Conservation (phyloP, 495 filamentous ascomycete genomes). For the Penicillium maclennaniae region DNA sequence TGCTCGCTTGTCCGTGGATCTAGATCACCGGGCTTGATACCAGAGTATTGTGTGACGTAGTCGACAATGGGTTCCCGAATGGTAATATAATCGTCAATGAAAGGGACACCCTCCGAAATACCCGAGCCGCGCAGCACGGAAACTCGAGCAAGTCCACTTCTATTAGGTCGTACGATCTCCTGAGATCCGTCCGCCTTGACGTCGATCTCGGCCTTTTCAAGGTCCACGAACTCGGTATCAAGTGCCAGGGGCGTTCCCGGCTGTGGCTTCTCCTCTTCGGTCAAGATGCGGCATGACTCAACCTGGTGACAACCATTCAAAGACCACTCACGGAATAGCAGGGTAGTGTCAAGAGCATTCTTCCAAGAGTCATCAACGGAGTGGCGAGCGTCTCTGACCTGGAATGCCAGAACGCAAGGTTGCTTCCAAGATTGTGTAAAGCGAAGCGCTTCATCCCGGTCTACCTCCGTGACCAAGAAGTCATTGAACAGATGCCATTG, state of each 20-base stretch:
- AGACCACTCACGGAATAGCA: constrained; percentile 73
- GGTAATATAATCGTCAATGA: constrained; percentile 96
- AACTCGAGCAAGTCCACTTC: constrained; percentile 80
- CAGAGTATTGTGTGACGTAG: constrained; percentile 89
- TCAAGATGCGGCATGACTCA: constrained; percentile 54
- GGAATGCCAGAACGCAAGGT: constrained; percentile 81
- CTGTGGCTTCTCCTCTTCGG: constrained; percentile 61
- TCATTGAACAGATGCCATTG: constrained; percentile 97
- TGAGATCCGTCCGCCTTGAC: constrained; percentile 86
- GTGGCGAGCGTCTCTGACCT: constrained; percentile 71
- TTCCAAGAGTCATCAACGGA: constrained; percentile 83
- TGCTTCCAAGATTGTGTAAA: constrained; percentile 90
- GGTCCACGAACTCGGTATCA: constrained; percentile 91
- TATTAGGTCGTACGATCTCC: constrained; percentile 79
- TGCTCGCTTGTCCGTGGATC: constrained; percentile 69
- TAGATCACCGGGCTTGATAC: constrained; percentile 80
- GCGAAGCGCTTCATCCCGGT: constrained; percentile 74
- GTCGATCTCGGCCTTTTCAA: constrained; percentile 87
- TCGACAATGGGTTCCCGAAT: constrained; percentile 91
- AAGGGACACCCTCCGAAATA: constrained; percentile 70
- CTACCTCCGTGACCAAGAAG: constrained; percentile 81
- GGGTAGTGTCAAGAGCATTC: constrained; percentile 68
- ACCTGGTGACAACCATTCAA: constrained; percentile 47
- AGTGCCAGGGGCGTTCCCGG: constrained; percentile 76
- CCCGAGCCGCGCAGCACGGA: constrained; percentile 81